Evolutionary conservation across 257 asterid species (phyloP), one percentile per base, ranked within the genome.

Genomic region (Osmanthus fragrans): DNA sequence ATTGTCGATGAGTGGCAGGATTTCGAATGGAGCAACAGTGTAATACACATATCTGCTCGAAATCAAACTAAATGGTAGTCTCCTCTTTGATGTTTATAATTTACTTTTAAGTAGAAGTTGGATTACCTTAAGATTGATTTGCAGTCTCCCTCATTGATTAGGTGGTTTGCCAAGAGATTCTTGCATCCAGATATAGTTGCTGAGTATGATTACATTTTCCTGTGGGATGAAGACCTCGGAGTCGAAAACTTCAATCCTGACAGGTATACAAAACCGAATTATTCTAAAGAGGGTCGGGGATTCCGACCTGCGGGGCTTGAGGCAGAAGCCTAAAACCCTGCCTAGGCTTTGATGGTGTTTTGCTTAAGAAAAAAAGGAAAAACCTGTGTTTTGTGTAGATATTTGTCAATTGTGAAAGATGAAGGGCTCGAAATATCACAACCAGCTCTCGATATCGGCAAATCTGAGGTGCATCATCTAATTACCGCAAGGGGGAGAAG

Each of bases 101-200:
- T 47, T 15, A 47, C n/a, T 47, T 47, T 16, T 15, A 47, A 47
- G 65, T 56, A 56, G 65, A 56, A n/a, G 27, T 56, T 56, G 27
- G 25, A 56, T n/a, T 56, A 7, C 29, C 29, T 56, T n/a, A n/a
- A 19, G 64, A 54, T 54, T 18, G 25, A 18, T n/a, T 56, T 56
- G 65, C n/a, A 6, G 65, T 56, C 65, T 56, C 2, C 40, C 21
- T 42, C 12, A 67, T 27, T 63, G 65, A 68, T 23, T 72, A 93
- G 98, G 98, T 92, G 97, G 98, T 93, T 88, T 66, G 94, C 98
- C 3, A 93, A 93, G 79, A 75, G 97, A 67, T 93, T 93, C 76
- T 74, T 90, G 45, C 96, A 92, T 85, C 97, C 97, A 49, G 93
- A 89, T 85, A 88, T 90, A 77, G 94, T 90, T 45, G 91, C 88